Evolutionary conservation across 306 rosid species (phyloP), one percentile per base, ranked within the genome.

Genomic region (Hippophae rhamnoides): DNA sequence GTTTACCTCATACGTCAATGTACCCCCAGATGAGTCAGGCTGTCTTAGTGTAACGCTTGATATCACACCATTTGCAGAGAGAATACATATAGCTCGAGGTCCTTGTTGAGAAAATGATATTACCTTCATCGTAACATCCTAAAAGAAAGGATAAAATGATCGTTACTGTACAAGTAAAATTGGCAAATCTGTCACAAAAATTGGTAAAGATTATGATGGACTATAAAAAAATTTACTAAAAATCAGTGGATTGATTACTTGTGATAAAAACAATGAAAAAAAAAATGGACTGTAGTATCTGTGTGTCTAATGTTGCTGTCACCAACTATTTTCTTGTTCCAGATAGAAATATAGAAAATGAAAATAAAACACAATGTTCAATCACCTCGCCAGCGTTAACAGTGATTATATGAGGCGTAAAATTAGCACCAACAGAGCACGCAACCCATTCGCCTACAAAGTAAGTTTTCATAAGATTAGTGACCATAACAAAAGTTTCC

Each of bases 101-200:
- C 96, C 97, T 84, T 90, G 97, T 79, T 85, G 97, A 59, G 97
- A 90, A 79, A 90, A 90, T 42, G 97, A 90, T 81, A 90, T 90
- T 48, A 90, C 74, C 85, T 90, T 90, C 97, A 87, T 90, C 26
- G 87, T 87, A 60, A 90, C 87, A 72, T 90, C 97, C 97, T 90
- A 69, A 58, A 47, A 67, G 43, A 77, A 59, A 58, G 58, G 59
- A 65, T 9, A 56, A 66, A 38, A 31, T 31, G 38, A 4, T 31
- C 0, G 5, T 31, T 31, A 18, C 23, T 18, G 23, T 18, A 18
- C 1, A 18, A 18, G 23, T 18, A 2, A 31, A 31, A 31, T 31
- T 31, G 38, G 38, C 38, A 31, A 31, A 31, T 31, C 38, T 31
- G 38, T 31, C 38, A 31, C 38, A 31, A 31, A 31, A 31, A 2